Percentiles rank a stretch among this genome's conserved stretches.
phyloP scores from a whole-genome alignment of 495 filamentous ascomycete genomes.

The Aspergillus heteromorphus region DNA sequence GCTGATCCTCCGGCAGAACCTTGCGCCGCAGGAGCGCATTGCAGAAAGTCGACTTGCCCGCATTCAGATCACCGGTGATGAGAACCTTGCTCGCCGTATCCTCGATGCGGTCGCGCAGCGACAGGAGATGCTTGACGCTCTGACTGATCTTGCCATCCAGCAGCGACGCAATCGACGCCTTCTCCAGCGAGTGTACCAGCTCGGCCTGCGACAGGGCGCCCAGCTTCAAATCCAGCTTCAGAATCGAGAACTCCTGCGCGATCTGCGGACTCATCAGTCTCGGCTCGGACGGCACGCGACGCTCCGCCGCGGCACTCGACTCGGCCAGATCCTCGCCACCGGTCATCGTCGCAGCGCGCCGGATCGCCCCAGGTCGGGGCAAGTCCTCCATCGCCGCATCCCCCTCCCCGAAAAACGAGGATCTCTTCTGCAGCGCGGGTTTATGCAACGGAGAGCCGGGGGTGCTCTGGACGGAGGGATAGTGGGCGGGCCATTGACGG shows the following conservation, averaged over 20 bases:
- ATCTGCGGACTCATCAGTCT: constrained; percentile 88
- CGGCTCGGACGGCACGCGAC: constrained; percentile 53
- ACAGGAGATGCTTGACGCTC: constrained; percentile 82
- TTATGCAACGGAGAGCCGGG: constrained; percentile 39
- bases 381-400: constrained; percentile 29
- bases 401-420: constrained; percentile 35
- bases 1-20: constrained; percentile 91
- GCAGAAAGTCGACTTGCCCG: constrained; percentile 97
- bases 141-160: constrained; percentile 91
- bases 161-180: constrained; percentile 78
- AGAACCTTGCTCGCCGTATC: constrained; percentile 97
- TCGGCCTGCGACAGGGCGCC: constrained; percentile 80
- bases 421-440: constrained; percentile 48
- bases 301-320: constrained; percentile 63
- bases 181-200: constrained; percentile 94
- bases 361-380: constrained; percentile 48
- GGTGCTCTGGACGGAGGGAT: constrained; percentile 74
- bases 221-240: constrained; percentile 91
- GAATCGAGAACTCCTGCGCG: constrained; percentile 88
- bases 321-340: constrained; percentile 58
- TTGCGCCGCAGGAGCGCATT: constrained; percentile 91
- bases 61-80: constrained; percentile 95
- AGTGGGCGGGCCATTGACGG: constrained; percentile 85
- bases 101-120: constrained; percentile 87
- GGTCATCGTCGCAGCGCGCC: constrained; percentile 67